Conservation (phyloP, 495 filamentous ascomycete species). For the Amorphotheca resinae region DNA sequence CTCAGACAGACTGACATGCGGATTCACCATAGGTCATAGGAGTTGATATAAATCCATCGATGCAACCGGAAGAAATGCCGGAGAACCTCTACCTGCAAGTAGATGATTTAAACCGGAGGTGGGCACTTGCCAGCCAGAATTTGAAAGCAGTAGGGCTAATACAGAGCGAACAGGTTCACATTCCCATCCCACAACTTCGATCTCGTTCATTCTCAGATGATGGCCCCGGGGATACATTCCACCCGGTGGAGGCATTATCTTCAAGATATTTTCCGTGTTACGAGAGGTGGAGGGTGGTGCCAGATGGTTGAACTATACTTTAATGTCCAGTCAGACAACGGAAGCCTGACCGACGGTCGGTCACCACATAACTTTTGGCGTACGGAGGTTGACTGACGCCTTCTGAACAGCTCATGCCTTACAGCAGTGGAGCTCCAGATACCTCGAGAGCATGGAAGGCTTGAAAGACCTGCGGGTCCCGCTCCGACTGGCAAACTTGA, state of each 20-base stretch:
- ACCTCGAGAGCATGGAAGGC: constrained; percentile 51
- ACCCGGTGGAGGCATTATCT: constrained; percentile 71
- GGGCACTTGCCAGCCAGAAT: constrained; percentile 15
- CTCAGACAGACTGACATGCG: neutral
- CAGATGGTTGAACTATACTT: constrained; percentile 86
- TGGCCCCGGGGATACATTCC: constrained; percentile 64
- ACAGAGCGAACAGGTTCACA: constrained; percentile 40
- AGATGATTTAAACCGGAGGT: constrained; percentile 65
- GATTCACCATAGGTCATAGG: constrained; percentile 51
- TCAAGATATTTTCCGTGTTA: constrained; percentile 51
- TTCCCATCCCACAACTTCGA: constrained; percentile 72
- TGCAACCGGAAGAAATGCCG: constrained; percentile 54
- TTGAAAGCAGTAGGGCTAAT: constrained; percentile 17
- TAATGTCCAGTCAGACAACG: constrained; percentile 84
- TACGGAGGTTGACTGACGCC: neutral
- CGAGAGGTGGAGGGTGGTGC: constrained; percentile 61
- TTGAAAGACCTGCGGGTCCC: constrained; percentile 61
- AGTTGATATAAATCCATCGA: constrained; percentile 66
- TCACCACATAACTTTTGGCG: neutral
- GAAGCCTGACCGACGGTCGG: constrained; percentile 53
- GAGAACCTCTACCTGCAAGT: constrained; percentile 62
- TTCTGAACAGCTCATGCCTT: constrained; percentile 46
- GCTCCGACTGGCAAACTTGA: constrained; percentile 45
- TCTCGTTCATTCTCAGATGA: constrained; percentile 75
- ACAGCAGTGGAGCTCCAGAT: constrained; percentile 58